Evolutionary conservation across 176 grass and related monocot species (phyloP).

Genomic region (Dactylis glomerata): DNA sequence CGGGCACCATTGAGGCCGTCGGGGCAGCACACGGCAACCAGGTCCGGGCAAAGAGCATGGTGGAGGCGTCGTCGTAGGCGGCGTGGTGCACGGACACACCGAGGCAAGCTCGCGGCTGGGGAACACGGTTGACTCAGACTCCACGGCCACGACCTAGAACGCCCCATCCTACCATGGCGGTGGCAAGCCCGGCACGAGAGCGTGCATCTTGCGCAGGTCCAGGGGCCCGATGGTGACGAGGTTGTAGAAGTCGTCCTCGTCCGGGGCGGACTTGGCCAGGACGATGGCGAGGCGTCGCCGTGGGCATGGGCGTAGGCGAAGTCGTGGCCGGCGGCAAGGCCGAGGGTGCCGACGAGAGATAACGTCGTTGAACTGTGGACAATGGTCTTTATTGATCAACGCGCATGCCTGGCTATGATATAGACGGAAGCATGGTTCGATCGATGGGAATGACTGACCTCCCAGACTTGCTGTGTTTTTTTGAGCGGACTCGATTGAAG

Average conservation of each 20-base stretch:
- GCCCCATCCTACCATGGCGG: not conserved
- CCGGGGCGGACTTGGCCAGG: not conserved
- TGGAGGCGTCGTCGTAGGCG: not conserved
- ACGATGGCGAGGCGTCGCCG: not conserved
- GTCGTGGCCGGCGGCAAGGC: not conserved
- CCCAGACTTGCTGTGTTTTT: too few relatives aligned
- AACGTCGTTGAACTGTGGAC: too few relatives aligned
- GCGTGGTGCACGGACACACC: not conserved
- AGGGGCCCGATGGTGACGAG: not conserved
- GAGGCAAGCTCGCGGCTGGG: not conserved
- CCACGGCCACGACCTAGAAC: not conserved
- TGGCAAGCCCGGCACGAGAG: not conserved
- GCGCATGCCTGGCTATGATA: too few relatives aligned
- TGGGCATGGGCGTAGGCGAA: too few relatives aligned
- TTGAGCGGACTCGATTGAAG: too few relatives aligned
- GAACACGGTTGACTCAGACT: not conserved
- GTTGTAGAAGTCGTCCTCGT: not conserved
- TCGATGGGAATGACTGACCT: too few relatives aligned
- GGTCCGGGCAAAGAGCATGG: constrained; percentile 36
- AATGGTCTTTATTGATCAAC: too few relatives aligned
- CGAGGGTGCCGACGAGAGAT: constrained; percentile 33
- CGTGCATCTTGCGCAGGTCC: not conserved
- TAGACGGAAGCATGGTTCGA: too few relatives aligned
- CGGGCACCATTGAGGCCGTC: not conserved
- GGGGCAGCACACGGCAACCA: constrained; percentile 33